A percentile compares a stretch with the other conserved stretches of the same genome.
Evolutionary conservation across 78 protist species (phyloP).

Genomic region (Protostelium mycophagum): DNA sequence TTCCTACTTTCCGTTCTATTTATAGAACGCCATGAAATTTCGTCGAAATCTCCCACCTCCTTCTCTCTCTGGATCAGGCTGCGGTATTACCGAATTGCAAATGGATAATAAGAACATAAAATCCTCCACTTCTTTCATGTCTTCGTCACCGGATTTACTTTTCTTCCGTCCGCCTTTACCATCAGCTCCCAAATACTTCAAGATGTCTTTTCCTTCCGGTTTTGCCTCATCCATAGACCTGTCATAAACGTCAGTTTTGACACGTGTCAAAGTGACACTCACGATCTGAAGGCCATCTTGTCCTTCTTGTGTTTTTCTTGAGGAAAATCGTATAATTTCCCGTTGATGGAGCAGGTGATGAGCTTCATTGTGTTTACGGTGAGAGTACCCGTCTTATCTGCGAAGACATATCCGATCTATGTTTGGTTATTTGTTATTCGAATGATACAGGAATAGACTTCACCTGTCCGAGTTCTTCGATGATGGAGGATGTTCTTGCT

Average conservation of each 20-base stretch:
- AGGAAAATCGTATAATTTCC: not conserved
- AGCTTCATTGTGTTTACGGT: conserved; percentile 24
- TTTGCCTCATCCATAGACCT: not conserved
- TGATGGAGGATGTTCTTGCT: conserved; percentile 77
- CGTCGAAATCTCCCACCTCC: conserved; percentile 15
- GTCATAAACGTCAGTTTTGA: not conserved
- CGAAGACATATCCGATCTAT: conserved; percentile 32
- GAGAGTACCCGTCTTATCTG: conserved; percentile 43
- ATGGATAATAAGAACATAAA: conserved; percentile 58
- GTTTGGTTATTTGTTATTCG: conserved; percentile 88
- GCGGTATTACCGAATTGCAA: conserved; percentile 81
- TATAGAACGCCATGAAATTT: not conserved
- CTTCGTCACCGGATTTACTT: not conserved
- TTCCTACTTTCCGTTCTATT: too few species aligned
- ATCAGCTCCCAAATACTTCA: not conserved
- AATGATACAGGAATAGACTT: not conserved
- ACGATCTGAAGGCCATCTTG: not conserved
- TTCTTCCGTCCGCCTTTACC: not conserved
- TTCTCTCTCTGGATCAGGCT: conserved; percentile 38
- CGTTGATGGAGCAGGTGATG: conserved; percentile 9
- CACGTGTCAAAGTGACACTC: not conserved
- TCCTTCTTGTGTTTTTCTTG: not conserved
- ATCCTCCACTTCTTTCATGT: conserved; percentile 5
- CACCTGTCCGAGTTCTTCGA: conserved; percentile 87
- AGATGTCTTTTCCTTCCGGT: too few species aligned